Evolutionary conservation across 768 basidiomycete species (phyloP).

Genomic region (Leccinum boreale): DNA sequence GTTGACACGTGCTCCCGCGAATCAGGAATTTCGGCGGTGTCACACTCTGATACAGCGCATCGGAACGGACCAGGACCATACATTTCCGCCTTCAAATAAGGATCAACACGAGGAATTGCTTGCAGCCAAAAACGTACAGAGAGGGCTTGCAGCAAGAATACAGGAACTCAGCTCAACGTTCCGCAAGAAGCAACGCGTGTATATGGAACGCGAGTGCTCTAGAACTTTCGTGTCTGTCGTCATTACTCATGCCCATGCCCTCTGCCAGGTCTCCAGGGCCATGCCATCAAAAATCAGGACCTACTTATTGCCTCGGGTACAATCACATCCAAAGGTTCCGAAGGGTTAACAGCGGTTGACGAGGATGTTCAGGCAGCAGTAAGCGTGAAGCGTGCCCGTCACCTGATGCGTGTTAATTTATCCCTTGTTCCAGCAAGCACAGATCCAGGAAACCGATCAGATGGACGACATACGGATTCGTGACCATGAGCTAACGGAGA

Average conservation of each 20-base stretch:
- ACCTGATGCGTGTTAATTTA: conserved; percentile 10
- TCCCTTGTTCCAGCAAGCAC: conserved; percentile 28
- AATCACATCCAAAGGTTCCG: conserved; percentile 76
- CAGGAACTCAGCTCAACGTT: conserved; percentile 91
- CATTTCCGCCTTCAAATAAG: conserved; percentile 56
- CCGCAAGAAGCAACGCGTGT: conserved; percentile 96
- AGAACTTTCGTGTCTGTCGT: conserved; percentile 1
- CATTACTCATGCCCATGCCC: conserved; percentile 16
- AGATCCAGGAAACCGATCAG: conserved; percentile 37
- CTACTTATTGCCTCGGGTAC: conserved; percentile 86
- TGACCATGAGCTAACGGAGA: conserved; percentile 76
- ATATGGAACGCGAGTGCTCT: conserved; percentile 86
- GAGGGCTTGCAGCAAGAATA: conserved; percentile 92
- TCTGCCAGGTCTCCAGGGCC: conserved; percentile 83
- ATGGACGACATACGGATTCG: conserved; percentile 44
- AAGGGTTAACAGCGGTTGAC: conserved; percentile 80
- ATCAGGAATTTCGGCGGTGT: conserved; percentile 39
- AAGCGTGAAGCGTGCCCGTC: conserved; percentile 34
- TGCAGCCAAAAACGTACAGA: conserved; percentile 91
- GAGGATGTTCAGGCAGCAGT: conserved; percentile 89
- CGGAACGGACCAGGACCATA: conserved; percentile 50
- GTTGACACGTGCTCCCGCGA: conserved; percentile 8
- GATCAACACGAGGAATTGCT: conserved; percentile 48
- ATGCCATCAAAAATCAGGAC: conserved; percentile 97
- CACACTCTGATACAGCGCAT: conserved; percentile 67